Evolutionary conservation across 2,329 filamentous ascomycete genomes (phyloP).

Genomic region (Cladorrhinum sp.): DNA sequence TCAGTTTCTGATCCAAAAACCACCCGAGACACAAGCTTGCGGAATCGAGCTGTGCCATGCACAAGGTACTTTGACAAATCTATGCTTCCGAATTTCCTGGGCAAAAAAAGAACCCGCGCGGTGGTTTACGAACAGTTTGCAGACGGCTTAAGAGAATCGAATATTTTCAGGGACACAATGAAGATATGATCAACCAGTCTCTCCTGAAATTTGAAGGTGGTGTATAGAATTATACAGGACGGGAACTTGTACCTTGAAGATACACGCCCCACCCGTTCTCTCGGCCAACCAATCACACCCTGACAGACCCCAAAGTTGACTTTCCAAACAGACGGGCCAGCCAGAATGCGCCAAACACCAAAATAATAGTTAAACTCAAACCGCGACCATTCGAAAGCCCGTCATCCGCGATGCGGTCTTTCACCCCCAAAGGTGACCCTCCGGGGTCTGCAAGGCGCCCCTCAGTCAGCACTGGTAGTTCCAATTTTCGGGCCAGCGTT

Average conservation of each 20-base stretch:
- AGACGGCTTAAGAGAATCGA: no score
- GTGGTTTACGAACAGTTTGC: no score
- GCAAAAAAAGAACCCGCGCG: no score
- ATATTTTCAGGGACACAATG: not conserved
- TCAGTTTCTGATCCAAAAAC: no score
- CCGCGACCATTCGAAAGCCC: constrained; percentile 12
- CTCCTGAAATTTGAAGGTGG: not conserved
- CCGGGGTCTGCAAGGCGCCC: constrained; percentile 27
- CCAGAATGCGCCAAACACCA: constrained; percentile 19
- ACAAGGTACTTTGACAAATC: no score
- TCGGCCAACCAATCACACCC: constrained; percentile 14
- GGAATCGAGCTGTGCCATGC: not conserved
- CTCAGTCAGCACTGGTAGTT: constrained; percentile 23
- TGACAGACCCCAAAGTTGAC: not conserved
- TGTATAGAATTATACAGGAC: not conserved
- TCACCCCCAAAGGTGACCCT: constrained; percentile 30
- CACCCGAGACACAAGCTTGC: not conserved
- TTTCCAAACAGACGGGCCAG: constrained; percentile 13
- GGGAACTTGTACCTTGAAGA: not conserved
- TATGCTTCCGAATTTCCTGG: no score
- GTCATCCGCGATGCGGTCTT: constrained; percentile 22
- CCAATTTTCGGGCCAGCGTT: constrained; percentile 28
- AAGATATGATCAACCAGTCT: not conserved
- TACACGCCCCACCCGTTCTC: not conserved
- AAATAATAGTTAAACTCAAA: constrained; percentile 11